Base-by-base conservation (phyloP, 1,139 yeast genomes). In the Pneumocystis canis region DNA sequence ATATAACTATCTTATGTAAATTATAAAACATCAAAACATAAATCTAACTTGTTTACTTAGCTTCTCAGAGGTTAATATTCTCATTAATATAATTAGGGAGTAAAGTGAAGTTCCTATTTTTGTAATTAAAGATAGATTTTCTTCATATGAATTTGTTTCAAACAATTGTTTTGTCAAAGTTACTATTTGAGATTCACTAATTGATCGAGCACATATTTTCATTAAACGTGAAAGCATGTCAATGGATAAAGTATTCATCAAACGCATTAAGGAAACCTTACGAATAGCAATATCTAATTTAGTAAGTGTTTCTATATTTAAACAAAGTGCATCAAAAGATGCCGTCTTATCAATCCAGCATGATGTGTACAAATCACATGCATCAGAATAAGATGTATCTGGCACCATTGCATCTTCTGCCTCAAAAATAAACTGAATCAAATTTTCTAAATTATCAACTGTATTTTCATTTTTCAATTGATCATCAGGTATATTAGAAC, bases 1-100 rank as follows among this genome's bases (percentile, higher is more conserved):
- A 64, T 76, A 77, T 1, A 82, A 67, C 53, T 62, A 60, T 30
- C 39, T 62, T 35, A 20, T 25, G 6, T 35, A 25, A 47, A 31
- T 25, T 47, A 47, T 1, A 14, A 9, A 57, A 30, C 14, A 57
- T 14, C 16, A 2, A 30, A 57, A 57, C 11, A 30, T 18, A 20
- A 57, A 11, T 25, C n/a, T 4, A 11, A 57, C 59, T 37, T 57
- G 35, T 30, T 57, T 57, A 18, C 30, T 39, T 5, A 35, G 11
- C 14, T 47, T 30, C 6, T 47, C 31, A 25, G 54, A 47, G 11
- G 54, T 47, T 25, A 47, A 20, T 25, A 47, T 47, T 28, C 30
- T 18, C 54, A 47, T 47, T 9, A 25, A 28, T 47, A 47, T 25
- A 11, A 25, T 47, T 7, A 47, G 11, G 1, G 54, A 47, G 11